phyloP scores from a whole-genome alignment of 805 yeast species.

The Saccharomycopsis sp. region DNA sequence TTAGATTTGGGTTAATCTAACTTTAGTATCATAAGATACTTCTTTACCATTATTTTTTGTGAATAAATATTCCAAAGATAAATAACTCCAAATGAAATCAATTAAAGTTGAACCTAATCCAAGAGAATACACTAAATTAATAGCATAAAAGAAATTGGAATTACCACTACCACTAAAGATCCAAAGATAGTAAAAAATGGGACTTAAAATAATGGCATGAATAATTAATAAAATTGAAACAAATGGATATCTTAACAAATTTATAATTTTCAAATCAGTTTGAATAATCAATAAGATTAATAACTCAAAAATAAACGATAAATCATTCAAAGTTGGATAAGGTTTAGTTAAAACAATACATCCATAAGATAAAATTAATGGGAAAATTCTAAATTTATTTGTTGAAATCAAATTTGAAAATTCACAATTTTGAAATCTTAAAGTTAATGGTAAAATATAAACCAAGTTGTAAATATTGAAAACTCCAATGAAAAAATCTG shows the following conservation, averaged over 20 bases:
- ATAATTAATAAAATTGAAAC: constrained; percentile 43
- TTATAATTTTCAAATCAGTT: constrained; percentile 31
- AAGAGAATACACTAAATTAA: constrained; percentile 68
- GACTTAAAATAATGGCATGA: constrained; percentile 59
- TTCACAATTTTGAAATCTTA: constrained; percentile 38
- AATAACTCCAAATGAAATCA: constrained; percentile 75
- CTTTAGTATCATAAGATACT: constrained; percentile 22
- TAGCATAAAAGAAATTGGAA: constrained; percentile 92
- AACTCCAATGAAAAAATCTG: constrained; percentile 70
- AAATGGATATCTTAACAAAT: constrained; percentile 35
- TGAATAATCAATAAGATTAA: constrained; percentile 30
- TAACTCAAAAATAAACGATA: constrained; percentile 44
- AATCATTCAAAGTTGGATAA: constrained; percentile 78
- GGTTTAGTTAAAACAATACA: constrained; percentile 60
- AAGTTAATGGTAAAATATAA: constrained; percentile 63
- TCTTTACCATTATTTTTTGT: constrained; percentile 32
- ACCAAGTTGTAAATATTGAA: constrained; percentile 67
- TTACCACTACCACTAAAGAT: constrained; percentile 90
- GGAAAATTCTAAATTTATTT: constrained; percentile 46
- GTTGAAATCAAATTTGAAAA: constrained; percentile 15
- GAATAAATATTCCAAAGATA: constrained; percentile 50
- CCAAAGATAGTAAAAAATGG: constrained; percentile 92
- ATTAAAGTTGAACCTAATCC: constrained; percentile 58
- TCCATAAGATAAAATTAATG: constrained; percentile 37
- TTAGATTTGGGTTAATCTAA: constrained; percentile 42